Evolutionary conservation across 371 early-diverging fungal genomes (phyloP).

Genomic region (Zancudomyces culisetae): DNA sequence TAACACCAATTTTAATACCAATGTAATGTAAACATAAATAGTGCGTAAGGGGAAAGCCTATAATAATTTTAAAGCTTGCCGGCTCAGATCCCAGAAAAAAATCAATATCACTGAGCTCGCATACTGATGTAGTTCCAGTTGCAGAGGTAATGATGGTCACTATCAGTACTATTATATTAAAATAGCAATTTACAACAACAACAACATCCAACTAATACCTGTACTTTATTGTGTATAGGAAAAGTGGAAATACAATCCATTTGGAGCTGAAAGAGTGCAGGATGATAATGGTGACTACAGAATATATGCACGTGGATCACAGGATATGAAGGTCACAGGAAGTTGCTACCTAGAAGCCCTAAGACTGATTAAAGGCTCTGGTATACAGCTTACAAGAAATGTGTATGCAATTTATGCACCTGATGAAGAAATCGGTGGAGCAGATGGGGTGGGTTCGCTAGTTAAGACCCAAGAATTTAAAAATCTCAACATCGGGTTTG

Average conservation of each 20-base stretch:
- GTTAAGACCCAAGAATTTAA: constrained; percentile 37
- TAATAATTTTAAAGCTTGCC: constrained; percentile 41
- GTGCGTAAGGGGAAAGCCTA: constrained; percentile 39
- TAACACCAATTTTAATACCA: no score
- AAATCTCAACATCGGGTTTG: constrained; percentile 46
- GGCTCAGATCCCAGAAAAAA: constrained; percentile 32
- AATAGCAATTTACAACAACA: no score
- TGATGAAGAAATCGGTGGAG: constrained; percentile 68
- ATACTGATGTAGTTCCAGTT: constrained; percentile 74
- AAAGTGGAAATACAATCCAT: no score
- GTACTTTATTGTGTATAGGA: no score
- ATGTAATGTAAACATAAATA: no score
- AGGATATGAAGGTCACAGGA: no score
- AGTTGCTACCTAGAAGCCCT: constrained; percentile 58
- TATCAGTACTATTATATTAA: no score
- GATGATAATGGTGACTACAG: no score
- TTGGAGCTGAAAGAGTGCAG: no score
- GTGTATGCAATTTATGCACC: constrained; percentile 51
- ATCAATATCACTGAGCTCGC: constrained; percentile 50
- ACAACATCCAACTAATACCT: no score
- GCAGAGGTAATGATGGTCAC: no score
- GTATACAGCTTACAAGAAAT: constrained; percentile 33
- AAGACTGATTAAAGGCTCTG: constrained; percentile 29
- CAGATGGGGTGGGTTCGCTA: constrained; percentile 45
- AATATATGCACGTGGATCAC: no score